Percentiles rank a stretch among this genome's conserved stretches.
phyloP scores from a whole-genome alignment of 257 asterid species.

The Solanum chilense region DNA sequence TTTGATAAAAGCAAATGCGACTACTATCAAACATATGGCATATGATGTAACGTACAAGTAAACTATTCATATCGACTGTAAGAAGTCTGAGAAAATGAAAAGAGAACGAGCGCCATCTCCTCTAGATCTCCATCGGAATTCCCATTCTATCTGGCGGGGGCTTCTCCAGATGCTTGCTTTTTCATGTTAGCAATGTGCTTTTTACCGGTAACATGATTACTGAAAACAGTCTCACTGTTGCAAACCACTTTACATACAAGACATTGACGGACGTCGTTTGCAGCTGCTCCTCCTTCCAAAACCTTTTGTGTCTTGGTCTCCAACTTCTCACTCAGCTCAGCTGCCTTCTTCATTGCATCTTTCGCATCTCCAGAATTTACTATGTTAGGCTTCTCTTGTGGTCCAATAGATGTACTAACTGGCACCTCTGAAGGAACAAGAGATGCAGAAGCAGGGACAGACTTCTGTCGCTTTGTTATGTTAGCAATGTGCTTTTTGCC shows the following conservation, averaged over 20 bases:
- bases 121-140: not conserved
- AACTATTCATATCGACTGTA: not conserved
- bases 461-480: conserved; percentile 23
- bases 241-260: conserved; percentile 62
- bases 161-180: conserved; percentile 21
- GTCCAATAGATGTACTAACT: conserved; percentile 22
- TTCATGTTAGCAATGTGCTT: conserved; percentile 52
- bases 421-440: not conserved
- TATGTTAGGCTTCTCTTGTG: conserved; percentile 35
- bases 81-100: not conserved
- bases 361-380: conserved; percentile 5
- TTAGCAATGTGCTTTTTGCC: conserved; percentile 57
- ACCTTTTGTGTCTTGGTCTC: conserved; percentile 49
- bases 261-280: conserved; percentile 38
- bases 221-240: conserved; percentile 55
- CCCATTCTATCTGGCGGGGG: conserved; percentile 10
- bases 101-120: not conserved
- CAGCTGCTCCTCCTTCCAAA: conserved; percentile 63
- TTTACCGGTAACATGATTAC: conserved; percentile 52
- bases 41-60: not conserved
- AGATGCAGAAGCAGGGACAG: conserved; percentile 1
- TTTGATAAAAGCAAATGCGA: not conserved
- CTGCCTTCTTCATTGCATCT: conserved; percentile 33
- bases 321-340: conserved; percentile 25
- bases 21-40: not conserved